Conservation (phyloP, 208 protist species). For the Leptomonas seymouri region DNA sequence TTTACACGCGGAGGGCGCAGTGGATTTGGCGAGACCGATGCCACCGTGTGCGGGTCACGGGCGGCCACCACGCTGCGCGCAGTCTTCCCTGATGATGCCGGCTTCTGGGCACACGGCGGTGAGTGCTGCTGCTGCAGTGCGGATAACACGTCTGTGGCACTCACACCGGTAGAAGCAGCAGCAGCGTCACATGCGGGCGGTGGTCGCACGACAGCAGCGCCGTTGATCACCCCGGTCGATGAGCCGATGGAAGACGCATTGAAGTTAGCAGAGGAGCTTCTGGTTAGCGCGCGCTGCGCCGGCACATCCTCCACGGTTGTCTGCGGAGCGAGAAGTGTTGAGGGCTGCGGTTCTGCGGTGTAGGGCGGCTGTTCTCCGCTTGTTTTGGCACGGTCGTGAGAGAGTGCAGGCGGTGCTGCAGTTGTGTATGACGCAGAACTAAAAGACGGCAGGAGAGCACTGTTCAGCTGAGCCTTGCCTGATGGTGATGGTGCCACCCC, state of each 20-base stretch:
- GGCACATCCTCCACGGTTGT: neutral
- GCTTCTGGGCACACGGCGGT: neutral
- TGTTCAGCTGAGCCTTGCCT: too few relatives aligned
- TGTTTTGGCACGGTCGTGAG: neutral
- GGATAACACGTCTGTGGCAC: neutral
- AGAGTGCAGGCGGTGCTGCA: neutral
- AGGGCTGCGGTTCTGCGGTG: neutral
- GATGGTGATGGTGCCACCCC: too few relatives aligned
- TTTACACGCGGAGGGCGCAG: constrained; percentile 3
- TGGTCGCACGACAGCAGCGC: neutral
- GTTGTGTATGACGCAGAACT: too few relatives aligned
- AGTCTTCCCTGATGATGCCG: neutral
- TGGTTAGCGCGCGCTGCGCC: neutral
- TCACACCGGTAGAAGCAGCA: too few relatives aligned
- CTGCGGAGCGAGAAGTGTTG: neutral
- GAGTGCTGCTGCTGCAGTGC: neutral
- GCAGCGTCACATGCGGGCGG: neutral
- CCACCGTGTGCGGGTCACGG: neutral
- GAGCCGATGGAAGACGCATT: neutral
- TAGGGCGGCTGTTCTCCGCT: neutral
- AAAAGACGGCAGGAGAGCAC: too few relatives aligned
- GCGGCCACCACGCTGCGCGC: neutral
- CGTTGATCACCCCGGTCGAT: neutral
- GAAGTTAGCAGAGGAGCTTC: constrained; percentile 5
- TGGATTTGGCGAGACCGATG: constrained; percentile 5